Base-by-base conservation (phyloP, 176 grass and related monocot genomes). In the Thinopyrum elongatum region DNA sequence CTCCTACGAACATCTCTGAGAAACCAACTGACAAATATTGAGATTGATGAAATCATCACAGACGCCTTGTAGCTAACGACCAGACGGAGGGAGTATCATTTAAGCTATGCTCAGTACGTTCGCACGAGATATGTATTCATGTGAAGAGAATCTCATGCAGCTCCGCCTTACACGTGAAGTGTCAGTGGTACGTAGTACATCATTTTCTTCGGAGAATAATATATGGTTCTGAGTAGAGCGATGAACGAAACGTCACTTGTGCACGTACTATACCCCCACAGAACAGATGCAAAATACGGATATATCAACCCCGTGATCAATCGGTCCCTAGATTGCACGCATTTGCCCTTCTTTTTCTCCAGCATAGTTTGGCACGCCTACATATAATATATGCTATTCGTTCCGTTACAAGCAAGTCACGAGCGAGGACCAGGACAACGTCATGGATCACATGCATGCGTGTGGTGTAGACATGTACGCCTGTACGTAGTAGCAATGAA, bases 171-270 rank as follows among this genome's bases (percentile, higher is more conserved):
- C 36, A 13, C 25, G 14, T 33, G 11, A 76, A 89, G 76, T 84
- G 75, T 65, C 75, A 79, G 76, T 7, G 10, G 65, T 23, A 53
- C 49, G 49, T 84, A 39, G n/a, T 65, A 11, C 7, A 58, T 89
- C 82, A 3, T 84, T 84, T 89, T 89, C 82, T 10, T 17, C 4
- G 12, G 19, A 74, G 87, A 79, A 89, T 58, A 58, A 58, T 22
- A 21, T 74, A 80, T 22, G 74, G 65, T 88, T 79, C 81, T 71
- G 53, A 58, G 3, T 21, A 22, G 19, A 17, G 49, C 5, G 33
- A 19, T 9, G 84, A 60, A 12, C 4, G 59, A 59, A 9, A 39
- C 17, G 19, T 70, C 21, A 70, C 63, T 11, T 58, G 53, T 8
- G 49, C 8, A 65, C 71, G 23, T 63, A 26, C 22, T 10, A 55